A percentile compares a stretch with the other conserved stretches of the same genome.
These are phyloP conservation scores for Rutstroemia sydowiana DNA, from an alignment of 2,329 filamentous ascomycete genomes.

Conservation along the genomic window DNA sequence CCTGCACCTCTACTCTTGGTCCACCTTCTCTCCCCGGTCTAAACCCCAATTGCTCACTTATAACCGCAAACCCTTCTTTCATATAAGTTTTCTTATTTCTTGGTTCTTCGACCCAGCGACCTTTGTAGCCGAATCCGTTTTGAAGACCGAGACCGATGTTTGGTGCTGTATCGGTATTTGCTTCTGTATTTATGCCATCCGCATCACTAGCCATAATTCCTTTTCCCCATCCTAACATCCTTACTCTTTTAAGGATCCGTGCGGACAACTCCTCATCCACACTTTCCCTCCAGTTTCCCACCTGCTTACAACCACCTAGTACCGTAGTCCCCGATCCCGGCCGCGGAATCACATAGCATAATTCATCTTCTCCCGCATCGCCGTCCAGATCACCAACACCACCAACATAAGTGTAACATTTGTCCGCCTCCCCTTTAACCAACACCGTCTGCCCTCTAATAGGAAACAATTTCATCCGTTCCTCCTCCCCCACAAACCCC, in stretches of 20 bases:
- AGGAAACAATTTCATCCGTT: slow-evolving; percentile 31
- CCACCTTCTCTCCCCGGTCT: too few relatives aligned
- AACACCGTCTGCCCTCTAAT: slow-evolving; percentile 40
- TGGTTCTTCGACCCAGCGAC: too few relatives aligned
- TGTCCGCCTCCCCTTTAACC: slow-evolving; percentile 34
- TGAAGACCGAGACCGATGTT: too few relatives aligned
- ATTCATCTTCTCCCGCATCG: background rate
- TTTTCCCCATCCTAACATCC: slow-evolving; percentile 2
- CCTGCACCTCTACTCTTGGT: too few relatives aligned
- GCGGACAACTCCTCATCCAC: slow-evolving; percentile 29
- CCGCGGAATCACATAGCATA: slow-evolving; percentile 36
- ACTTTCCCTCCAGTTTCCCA: slow-evolving; percentile 29
- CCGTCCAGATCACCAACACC: too few relatives aligned
- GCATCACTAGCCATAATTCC: background rate
- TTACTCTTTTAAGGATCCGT: slow-evolving; percentile 10
- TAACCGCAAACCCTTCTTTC: background rate
- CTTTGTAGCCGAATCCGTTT: too few relatives aligned
- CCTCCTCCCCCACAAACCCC: slow-evolving; percentile 30
- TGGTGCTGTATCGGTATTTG: too few relatives aligned
- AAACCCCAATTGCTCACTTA: background rate
- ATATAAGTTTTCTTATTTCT: too few relatives aligned
- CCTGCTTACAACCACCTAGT: slow-evolving; percentile 39
- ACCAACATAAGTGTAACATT: background rate
- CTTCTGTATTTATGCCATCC: too few relatives aligned
- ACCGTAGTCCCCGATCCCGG: slow-evolving; percentile 35